Evolutionary conservation across 2,329 filamentous ascomycete genomes (phyloP).

Genomic region (Immersiporthe knoxdaviesiana): DNA sequence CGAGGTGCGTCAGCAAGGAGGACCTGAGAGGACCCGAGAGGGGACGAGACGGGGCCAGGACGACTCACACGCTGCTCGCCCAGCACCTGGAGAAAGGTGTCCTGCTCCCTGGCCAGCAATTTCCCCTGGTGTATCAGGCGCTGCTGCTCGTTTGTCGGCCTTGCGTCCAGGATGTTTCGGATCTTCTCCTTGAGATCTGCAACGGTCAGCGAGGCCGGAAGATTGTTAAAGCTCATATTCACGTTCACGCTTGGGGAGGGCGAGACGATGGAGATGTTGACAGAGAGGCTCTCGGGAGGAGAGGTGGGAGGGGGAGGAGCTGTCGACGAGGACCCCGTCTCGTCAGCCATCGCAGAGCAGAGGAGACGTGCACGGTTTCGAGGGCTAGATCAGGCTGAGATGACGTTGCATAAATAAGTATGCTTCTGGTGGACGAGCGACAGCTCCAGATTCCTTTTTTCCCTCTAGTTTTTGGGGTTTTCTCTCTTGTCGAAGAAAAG

Average conservation of each 20-base stretch:
- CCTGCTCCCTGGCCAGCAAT: conserved; percentile 55
- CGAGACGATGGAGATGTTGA: conserved; percentile 63
- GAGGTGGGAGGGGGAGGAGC: conserved; percentile 20
- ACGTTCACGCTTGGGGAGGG: conserved; percentile 58
- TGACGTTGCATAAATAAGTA: neutral
- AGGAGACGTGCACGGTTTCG: conserved; percentile 1
- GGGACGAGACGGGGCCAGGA: neutral
- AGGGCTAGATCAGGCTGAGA: neutral
- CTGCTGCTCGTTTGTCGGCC: conserved; percentile 58
- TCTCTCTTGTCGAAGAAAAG: neutral
- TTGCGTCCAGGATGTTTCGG: conserved; percentile 52
- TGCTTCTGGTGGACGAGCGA: neutral
- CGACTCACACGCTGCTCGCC: conserved; percentile 55
- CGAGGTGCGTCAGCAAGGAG: conserved; percentile 10
- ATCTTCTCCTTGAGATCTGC: conserved; percentile 62
- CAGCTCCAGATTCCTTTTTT: neutral
- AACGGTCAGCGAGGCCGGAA: conserved; percentile 57
- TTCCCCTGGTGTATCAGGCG: conserved; percentile 65
- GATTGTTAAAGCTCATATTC: conserved; percentile 52
- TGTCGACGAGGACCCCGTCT: conserved; percentile 36
- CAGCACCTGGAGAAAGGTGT: conserved; percentile 61
- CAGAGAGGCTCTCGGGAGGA: conserved; percentile 39
- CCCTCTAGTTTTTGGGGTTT: no score
- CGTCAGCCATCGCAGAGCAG: conserved; percentile 44
- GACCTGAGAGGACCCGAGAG: no score